Evolutionary conservation across 2,329 filamentous ascomycete species (phyloP), one percentile per base, ranked within the genome.

Genomic region (Alternaria triticimaculans): DNA sequence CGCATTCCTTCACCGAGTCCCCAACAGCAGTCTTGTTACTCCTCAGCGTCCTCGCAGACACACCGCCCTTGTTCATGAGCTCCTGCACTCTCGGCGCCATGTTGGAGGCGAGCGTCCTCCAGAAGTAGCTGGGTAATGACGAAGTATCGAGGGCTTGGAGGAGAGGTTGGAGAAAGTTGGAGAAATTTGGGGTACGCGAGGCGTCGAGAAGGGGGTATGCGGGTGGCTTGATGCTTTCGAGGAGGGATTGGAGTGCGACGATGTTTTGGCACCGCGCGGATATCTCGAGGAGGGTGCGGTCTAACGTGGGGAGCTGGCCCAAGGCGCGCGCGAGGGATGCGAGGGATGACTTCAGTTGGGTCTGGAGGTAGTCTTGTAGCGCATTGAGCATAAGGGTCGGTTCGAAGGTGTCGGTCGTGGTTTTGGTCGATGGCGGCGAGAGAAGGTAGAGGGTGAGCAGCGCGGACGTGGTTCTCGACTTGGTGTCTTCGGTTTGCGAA

Each of bases 51-150:
- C 96, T 87, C 5, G 93, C 93, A 26, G 92, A 91, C 1, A 94
- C 91, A 0, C 96, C 95, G 3, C 95, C 94, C 62, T 92, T 88
- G 64, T 87, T 89, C 61, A 97, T 80, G 48, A 98, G 92, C 69
- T 98, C 95, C 78, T 94, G 90, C 0, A 97, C 93, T 21, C 92
- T 87, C 0, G 89, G 84, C 4, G 91, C 88, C 63, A 98, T 84
- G 60, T 89, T 90, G 1, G 91, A 89, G 0, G 96, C 96, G 73
- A 98, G 87, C 9, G 91, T 92, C 57, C 96, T 87, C 94, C 96
- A 99, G 82, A 97, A 99, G 78, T 95, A 97, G 0, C 92, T 95
- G 2, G 93, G 89, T 15, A 99, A 83, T 2, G 92, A 96, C 0
- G 92, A 89, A 0, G 94, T 97, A 80, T 98, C 96, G 8, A 99